Evolutionary conservation across 805 yeast genomes (phyloP), one percentile per base, ranked within the genome.

Genomic region (Gaillardinia entomophila): DNA sequence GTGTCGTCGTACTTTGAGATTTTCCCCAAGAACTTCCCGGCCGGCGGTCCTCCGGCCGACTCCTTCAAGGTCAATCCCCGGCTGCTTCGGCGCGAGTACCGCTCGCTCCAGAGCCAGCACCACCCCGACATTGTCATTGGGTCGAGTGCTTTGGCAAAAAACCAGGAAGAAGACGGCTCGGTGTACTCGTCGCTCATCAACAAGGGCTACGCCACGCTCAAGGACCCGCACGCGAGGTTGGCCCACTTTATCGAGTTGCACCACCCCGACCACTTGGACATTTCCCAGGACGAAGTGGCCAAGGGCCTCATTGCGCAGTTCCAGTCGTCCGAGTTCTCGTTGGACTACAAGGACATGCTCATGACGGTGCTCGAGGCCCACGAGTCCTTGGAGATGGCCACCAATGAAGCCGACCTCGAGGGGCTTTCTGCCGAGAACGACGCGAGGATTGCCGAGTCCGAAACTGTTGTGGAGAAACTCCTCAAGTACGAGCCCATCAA

Each of bases 281-380:
- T 83, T 22, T 63, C 68, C 7, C 59, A 73, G 16, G 96, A 89
- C 44, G 78, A 75, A 5, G 54, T 52, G 2, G 52, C 69, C 41
- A 65, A 55, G 55, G 53, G 46, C 29, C 57, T 58, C 39, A 76
- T 65, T 44, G 66, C 60, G 30, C 60, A 57, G 30, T 75, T 57
- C 23, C 69, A 65, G 41, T 25, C 40, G 3, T 34, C 44, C 4
- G 60, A 55, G 24, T 46, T 44, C n/a, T 42, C 62, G 8, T 34
- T 60, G 27, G 59, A 54, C 23, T 66, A 77, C 38, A 76, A 79
- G 36, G 71, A 63, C 12, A 60, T 85, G 49, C 60, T 90, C 26
- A 74, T 86, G 80, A 75, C 76, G 27, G 82, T 90, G 15, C 64
- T 90, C 58, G 94, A 87, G 42, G 77, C 86, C 4, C 92, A 89